Base-by-base conservation (phyloP, 305 asterid species). In the Fraxinus nigra region DNA sequence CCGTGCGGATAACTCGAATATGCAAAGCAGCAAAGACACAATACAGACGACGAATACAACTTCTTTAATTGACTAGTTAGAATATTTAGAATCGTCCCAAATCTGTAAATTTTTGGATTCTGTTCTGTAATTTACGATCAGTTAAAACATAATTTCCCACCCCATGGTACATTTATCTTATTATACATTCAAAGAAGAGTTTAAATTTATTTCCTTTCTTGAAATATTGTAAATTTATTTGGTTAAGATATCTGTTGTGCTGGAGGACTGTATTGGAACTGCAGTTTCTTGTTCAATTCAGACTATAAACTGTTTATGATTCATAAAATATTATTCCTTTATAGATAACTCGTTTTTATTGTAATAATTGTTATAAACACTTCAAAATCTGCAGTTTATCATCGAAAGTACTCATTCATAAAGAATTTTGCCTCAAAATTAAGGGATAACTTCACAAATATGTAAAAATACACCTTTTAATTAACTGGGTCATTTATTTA, bases 11-110 rank as follows among this genome's bases (percentile, higher is more conserved):
- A 86, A 89, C 54, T 69, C 88, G 90, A 86, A 85, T 40, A 22
- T 78, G 82, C 92, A 87, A 76, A 88, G 82, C 80, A 35, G 86
- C 46, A 96, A 93, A 88, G 92, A 80, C 80, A 88, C 87, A 3
- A 91, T 94, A 88, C 97, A 88, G 82, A 90, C 97, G 32, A 93
- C 92, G 1, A 93, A 89, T 84, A 89, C 92, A 11, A 78, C 89
- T 40, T 83, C 87, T 82, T 86, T 96, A 75, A 92, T 96, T 78
- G 92, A 92, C 28, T 93, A 94, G 93, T 80, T 34, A 80, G 56
- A 43, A 24, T 14, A 59, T 59, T 18, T 40, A 70, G 69, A 67
- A 6, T 54, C 80, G 22, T 35, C 82, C 70, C 38, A 80, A 74
- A 34, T 69, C 40, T 91, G 94, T 93, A 90, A 87, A 90, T 92